Conservation (phyloP, 306 rosid species). For the Prunus dulcis region DNA sequence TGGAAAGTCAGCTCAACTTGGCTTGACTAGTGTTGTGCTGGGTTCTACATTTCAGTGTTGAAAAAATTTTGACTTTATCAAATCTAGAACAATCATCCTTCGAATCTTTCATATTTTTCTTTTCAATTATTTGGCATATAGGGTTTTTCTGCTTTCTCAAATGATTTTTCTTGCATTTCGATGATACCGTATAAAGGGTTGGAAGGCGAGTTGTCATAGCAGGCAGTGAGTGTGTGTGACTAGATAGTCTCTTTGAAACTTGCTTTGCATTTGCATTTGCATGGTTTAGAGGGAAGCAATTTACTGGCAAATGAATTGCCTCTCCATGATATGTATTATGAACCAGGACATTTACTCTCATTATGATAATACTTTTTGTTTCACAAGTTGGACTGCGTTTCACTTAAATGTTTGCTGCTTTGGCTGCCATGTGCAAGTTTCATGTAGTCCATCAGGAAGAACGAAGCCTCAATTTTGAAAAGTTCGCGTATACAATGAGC, state of each 20-base stretch:
- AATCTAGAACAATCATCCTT: not conserved
- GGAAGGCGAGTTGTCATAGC: slow-evolving; percentile 8
- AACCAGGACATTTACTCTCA: not conserved
- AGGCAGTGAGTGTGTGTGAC: slow-evolving; percentile 10
- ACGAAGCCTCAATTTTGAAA: not conserved
- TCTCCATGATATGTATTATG: slow-evolving; percentile 16
- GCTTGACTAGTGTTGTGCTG: slow-evolving; percentile 23
- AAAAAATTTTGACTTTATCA: slow-evolving; percentile 39
- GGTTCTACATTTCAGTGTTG: slow-evolving; percentile 27
- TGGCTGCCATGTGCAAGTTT: not conserved
- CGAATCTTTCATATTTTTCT: slow-evolving; percentile 1
- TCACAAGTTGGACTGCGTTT: not conserved
- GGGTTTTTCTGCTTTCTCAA: not conserved
- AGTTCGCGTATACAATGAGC: not conserved
- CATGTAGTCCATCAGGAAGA: not conserved
- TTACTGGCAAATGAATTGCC: slow-evolving; percentile 4
- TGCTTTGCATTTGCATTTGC: not conserved
- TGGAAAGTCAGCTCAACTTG: slow-evolving; percentile 26
- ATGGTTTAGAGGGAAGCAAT: not conserved
- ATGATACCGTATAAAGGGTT: not conserved
- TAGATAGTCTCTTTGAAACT: not conserved
- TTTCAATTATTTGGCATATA: not conserved
- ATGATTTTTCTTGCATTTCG: not conserved
- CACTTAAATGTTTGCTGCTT: not conserved
- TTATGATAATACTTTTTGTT: not conserved